Evolutionary conservation across 805 yeast species (phyloP), one percentile per base, ranked within the genome.

Genomic region (Ogataea wickerhamii): DNA sequence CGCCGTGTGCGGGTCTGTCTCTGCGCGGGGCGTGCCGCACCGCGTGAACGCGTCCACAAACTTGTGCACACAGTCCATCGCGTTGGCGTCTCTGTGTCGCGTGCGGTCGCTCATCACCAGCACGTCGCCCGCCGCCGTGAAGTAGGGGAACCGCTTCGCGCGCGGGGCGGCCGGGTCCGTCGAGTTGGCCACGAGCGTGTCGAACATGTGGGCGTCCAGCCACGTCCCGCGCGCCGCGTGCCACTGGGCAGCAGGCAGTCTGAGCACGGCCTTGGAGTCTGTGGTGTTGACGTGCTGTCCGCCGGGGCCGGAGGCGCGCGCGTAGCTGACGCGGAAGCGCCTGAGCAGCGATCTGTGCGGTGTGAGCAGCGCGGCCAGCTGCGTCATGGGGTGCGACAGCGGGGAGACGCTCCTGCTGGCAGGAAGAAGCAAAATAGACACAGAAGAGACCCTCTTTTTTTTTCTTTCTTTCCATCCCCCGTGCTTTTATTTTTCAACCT

Each of bases 271-370:
- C 44, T 75, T 75, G 1, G 78, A 68, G 6, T 74, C 71, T 0
- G 80, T 74, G 27, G 73, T 74, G 44, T 76, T 76, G n/a, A 76
- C 81, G 45, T 76, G 76, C 37, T 76, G 81, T 3, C 82, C 82
- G 1, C 82, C 82, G 0, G 79, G 71, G 0, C 81, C 82, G 2
- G 79, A 73, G 1, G 78, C 64, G 41, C 80, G 57, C 28, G 76
- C 69, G 50, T 58, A 74, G 10, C 67, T 42, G 2, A 73, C 56
- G 2, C 60, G 60, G 42, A 74, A 58, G 27, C 47, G 30, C 37
- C 44, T 48, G 4, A 52, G 34, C 20, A 45, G 40, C 4, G 25
- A 7, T 5, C 37, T 29, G 14, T 34, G 27, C 13, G 42, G 38
- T 3, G 12, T 18, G 27, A 38, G 32, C n/a, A 6, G 4, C 4